phyloP scores from a whole-genome alignment of 805 yeast genomes.

The Middelhovenomyces tepae region DNA sequence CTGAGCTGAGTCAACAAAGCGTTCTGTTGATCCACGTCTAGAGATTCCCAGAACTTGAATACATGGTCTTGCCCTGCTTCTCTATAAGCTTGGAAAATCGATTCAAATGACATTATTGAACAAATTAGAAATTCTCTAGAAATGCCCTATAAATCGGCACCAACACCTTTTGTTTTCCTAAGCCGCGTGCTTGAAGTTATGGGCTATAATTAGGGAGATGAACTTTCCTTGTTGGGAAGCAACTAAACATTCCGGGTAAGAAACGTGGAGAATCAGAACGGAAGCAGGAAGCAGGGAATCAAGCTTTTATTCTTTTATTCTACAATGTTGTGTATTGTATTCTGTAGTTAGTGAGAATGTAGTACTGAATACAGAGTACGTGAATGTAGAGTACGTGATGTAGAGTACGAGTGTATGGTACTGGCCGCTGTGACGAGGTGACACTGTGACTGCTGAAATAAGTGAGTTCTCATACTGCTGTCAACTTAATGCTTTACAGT shows the following conservation, averaged over 20 bases:
- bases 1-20: conserved; percentile 27
- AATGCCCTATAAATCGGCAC: too few species aligned
- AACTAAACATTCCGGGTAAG: too few species aligned
- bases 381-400: not conserved
- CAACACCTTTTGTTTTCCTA: too few species aligned
- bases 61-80: conserved; percentile 34
- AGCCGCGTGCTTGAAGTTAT: too few species aligned
- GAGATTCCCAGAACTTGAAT: conserved; percentile 28
- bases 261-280: too few species aligned
- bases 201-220: too few species aligned
- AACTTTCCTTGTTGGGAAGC: too few species aligned
- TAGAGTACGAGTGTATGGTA: not conserved
- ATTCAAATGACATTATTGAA: conserved; percentile 2
- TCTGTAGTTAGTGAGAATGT: not conserved
- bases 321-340: not conserved
- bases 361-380: not conserved
- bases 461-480: not conserved
- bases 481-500: not conserved
- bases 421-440: not conserved
- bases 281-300: too few species aligned
- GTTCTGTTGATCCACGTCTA: conserved; percentile 19
- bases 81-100: conserved; percentile 18
- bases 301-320: not conserved
- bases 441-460: not conserved
- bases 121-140: too few species aligned